Percentiles rank a stretch among this genome's conserved stretches.
These are phyloP conservation scores for Pestalotiopsis sp. DNA, from an alignment of 2,329 filamentous ascomycete species.

Conservation along the genomic window DNA sequence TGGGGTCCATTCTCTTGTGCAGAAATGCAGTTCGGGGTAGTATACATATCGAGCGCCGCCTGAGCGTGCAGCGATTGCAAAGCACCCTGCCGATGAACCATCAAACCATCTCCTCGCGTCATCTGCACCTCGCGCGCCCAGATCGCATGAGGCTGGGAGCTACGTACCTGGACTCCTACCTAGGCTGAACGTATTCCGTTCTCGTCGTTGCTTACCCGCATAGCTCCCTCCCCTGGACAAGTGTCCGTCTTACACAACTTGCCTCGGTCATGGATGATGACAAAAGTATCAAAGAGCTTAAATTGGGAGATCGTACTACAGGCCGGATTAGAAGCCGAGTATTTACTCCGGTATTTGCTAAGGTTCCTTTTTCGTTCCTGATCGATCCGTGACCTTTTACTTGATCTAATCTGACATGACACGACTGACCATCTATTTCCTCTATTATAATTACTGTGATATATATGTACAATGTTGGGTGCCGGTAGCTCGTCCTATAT, in stretches of 20 bases:
- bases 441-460: not conserved
- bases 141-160: not conserved
- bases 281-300: slow-evolving; percentile 31
- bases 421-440: slow-evolving; percentile 3
- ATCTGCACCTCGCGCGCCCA: not conserved
- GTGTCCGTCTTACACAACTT: not conserved
- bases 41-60: not conserved
- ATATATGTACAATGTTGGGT: not conserved
- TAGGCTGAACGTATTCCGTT: not conserved
- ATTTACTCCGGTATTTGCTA: slow-evolving; percentile 28
- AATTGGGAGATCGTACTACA: slow-evolving; percentile 34
- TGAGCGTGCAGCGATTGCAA: not conserved
- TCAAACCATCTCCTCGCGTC: not conserved
- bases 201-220: not conserved
- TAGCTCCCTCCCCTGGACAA: not conserved
- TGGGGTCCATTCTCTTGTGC: not conserved
- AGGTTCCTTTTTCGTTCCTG: slow-evolving; percentile 46
- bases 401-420: slow-evolving; percentile 67
- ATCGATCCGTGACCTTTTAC: slow-evolving; percentile 50
- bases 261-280: slow-evolving; percentile 33
- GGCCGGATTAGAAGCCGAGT: slow-evolving; percentile 51
- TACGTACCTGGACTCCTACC: not conserved
- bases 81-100: not conserved
- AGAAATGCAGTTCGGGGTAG: not conserved
- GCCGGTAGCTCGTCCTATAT: slow-evolving; percentile 12